phyloP scores from a whole-genome alignment of 192 early-diverging fungal species.

The Backusella australiensis region DNA sequence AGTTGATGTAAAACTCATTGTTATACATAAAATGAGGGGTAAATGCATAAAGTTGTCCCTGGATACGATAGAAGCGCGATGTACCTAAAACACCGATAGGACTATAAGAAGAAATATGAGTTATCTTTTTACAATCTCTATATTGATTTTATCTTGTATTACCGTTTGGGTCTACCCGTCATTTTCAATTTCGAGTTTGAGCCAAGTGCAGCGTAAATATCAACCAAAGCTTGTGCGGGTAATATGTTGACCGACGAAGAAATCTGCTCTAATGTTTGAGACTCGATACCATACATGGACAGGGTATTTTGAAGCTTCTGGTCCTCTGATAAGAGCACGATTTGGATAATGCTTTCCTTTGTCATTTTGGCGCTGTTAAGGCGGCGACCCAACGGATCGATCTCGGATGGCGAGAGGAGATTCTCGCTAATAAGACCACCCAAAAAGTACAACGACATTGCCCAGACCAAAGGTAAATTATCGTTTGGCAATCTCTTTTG shows the following conservation, averaged over 20 bases:
- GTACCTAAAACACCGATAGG: slow-evolving; percentile 79
- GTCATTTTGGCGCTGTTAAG: slow-evolving; percentile 46
- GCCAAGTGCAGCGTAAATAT: slow-evolving; percentile 72
- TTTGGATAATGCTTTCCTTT: slow-evolving; percentile 68
- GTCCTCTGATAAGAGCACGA: slow-evolving; percentile 74
- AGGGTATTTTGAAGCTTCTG: slow-evolving; percentile 63
- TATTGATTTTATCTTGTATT: neutral
- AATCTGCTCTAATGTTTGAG: slow-evolving; percentile 70
- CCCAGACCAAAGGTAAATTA: slow-evolving; percentile 87
- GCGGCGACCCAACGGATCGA: slow-evolving; percentile 79
- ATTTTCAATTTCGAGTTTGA: slow-evolving; percentile 70
- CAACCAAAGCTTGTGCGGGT: slow-evolving; percentile 67
- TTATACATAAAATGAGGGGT: slow-evolving; percentile 85
- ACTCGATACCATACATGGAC: slow-evolving; percentile 72
- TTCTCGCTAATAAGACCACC: slow-evolving; percentile 74
- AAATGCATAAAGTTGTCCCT: slow-evolving; percentile 80
- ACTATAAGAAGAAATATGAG: slow-evolving; percentile 22
- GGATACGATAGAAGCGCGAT: slow-evolving; percentile 74
- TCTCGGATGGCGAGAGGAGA: slow-evolving; percentile 70
- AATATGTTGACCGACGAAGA: slow-evolving; percentile 60
- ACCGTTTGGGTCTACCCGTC: slow-evolving; percentile 68
- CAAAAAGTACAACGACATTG: slow-evolving; percentile 74
- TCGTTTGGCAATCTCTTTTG: slow-evolving; percentile 79
- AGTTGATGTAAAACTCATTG: slow-evolving; percentile 80
- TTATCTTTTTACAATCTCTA: neutral